Percentiles rank a stretch among this genome's conserved stretches.
Evolutionary conservation across 2,329 filamentous ascomycete genomes (phyloP).

Genomic region (Aspergillus calidoustus): DNA sequence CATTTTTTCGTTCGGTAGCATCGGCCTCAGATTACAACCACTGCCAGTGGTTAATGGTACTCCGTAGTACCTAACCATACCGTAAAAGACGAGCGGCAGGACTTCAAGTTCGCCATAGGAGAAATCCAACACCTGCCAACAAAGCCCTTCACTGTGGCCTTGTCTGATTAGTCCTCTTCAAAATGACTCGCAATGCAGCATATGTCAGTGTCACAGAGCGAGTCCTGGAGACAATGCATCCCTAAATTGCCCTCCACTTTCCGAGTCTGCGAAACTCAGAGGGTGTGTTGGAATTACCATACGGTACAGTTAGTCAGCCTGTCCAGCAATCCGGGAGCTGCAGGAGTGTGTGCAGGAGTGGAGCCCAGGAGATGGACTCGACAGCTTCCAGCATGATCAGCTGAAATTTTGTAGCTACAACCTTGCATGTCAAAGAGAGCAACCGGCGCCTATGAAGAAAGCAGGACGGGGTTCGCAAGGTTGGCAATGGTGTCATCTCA

Average conservation of each 20-base stretch:
- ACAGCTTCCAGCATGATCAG: slow-evolving; percentile 21
- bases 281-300: slow-evolving; percentile 6
- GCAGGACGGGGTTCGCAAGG: neutral
- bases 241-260: neutral
- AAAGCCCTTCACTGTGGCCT: neutral
- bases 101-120: neutral
- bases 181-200: neutral
- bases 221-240: neutral
- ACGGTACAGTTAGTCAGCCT: slow-evolving; percentile 16
- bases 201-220: neutral
- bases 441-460: neutral
- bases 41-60: too few species aligned
- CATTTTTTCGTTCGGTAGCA: slow-evolving; percentile 14
- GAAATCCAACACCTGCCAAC: neutral
- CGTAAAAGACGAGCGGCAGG: slow-evolving; percentile 4
- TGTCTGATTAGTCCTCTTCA: neutral
- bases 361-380: slow-evolving; percentile 15
- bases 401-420: slow-evolving; percentile 12
- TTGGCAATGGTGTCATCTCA: slow-evolving; percentile 12
- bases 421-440: slow-evolving; percentile 8
- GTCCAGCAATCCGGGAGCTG: slow-evolving; percentile 23
- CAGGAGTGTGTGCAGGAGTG: slow-evolving; percentile 23
- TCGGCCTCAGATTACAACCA: slow-evolving; percentile 10
- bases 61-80: slow-evolving; percentile 19
- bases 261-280: neutral